Evolutionary conservation across 2,329 filamentous ascomycete genomes (phyloP).

Genomic region (Colletotrichum navitas): DNA sequence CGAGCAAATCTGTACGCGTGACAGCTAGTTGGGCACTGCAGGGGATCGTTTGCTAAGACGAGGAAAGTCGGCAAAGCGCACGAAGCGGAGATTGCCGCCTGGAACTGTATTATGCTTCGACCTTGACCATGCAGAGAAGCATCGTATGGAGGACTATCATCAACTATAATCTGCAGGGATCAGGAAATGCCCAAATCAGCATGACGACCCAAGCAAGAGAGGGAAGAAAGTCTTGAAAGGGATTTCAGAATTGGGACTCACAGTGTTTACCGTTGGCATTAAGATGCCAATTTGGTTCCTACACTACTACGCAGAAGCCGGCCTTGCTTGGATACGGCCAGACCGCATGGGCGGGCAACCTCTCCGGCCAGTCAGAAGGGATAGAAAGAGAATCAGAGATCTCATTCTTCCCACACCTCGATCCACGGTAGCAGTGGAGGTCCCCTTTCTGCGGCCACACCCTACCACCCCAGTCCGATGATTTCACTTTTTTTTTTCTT

Average conservation of each 20-base stretch:
- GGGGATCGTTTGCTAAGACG: not conserved
- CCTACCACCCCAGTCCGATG: slow-evolving; percentile 27
- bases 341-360: slow-evolving; percentile 14
- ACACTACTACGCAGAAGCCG: not conserved
- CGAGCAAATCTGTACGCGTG: not conserved
- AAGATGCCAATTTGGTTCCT: not conserved
- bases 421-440: slow-evolving; percentile 40
- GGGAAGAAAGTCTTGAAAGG: slow-evolving; percentile 4
- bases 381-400: slow-evolving; percentile 32
- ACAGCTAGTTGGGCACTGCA: not conserved
- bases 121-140: slow-evolving; percentile 2
- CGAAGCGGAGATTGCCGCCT: slow-evolving; percentile 22
- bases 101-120: not conserved
- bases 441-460: slow-evolving; percentile 28
- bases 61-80: slow-evolving; percentile 7
- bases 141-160: not conserved
- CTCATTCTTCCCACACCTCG: slow-evolving; percentile 38
- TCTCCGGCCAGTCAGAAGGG: slow-evolving; percentile 23
- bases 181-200: not conserved
- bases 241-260: not conserved
- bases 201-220: not conserved
- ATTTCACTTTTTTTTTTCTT: slow-evolving; percentile 34
- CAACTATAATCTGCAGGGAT: not conserved
- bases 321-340: slow-evolving; percentile 13
- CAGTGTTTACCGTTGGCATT: not conserved